Evolutionary conservation across 306 rosid species (phyloP).

Genomic region (Abrus pulchellus): DNA sequence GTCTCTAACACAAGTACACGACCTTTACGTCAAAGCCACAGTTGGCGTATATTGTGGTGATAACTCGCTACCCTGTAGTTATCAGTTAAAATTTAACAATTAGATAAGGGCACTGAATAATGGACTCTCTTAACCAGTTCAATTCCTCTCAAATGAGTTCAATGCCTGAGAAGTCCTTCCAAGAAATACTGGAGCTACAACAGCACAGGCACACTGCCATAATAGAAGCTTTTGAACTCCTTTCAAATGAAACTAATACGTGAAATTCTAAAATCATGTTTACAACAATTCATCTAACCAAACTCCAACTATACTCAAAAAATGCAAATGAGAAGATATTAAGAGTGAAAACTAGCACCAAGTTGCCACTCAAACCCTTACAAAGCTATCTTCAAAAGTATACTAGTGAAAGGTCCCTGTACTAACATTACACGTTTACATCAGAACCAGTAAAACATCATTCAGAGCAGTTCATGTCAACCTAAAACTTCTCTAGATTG

Average conservation of each 20-base stretch:
- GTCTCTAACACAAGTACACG: not conserved
- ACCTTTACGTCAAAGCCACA: conserved; percentile 19
- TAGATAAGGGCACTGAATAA: conserved; percentile 12
- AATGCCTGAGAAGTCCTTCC: conserved; percentile 23
- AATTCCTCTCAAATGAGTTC: conserved; percentile 10
- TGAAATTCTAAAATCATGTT: conserved; percentile 10
- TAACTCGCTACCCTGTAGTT: not conserved
- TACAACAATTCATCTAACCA: not conserved
- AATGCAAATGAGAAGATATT: not conserved
- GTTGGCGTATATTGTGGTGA: not conserved
- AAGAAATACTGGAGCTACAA: not conserved
- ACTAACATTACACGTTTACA: conserved; percentile 2
- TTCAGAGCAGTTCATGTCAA: not conserved
- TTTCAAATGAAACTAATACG: conserved; percentile 7
- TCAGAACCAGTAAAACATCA: conserved; percentile 38
- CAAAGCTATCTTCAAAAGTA: conserved; percentile 1
- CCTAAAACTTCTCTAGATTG: conserved; percentile 1
- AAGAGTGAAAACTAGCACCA: conserved; percentile 32
- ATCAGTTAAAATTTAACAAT: not conserved
- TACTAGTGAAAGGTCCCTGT: not conserved
- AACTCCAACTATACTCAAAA: not conserved
- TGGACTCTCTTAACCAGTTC: conserved; percentile 2
- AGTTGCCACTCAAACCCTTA: conserved; percentile 16
- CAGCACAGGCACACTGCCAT: not conserved
- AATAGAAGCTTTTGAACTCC: conserved; percentile 18